Conservation (phyloP, 768 basidiomycete species). For the Trametes meyenii region DNA sequence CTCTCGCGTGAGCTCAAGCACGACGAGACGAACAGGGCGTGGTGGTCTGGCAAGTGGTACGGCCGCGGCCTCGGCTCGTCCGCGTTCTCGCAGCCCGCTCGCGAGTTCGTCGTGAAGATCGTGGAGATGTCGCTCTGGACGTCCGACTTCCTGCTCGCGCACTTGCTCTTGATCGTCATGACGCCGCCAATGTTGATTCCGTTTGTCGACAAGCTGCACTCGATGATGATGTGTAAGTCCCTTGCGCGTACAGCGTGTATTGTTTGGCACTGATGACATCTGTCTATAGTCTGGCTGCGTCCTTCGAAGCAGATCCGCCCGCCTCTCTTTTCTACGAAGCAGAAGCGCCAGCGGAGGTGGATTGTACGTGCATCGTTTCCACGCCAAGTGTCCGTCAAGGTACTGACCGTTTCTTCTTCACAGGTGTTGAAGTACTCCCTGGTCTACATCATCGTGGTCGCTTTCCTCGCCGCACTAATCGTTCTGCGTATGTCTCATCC, state of each 20-base stretch:
- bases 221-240: slow-evolving; percentile 86
- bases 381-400: slow-evolving; percentile 2
- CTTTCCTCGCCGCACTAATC: slow-evolving; percentile 79
- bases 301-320: slow-evolving; percentile 93
- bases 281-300: slow-evolving; percentile 81
- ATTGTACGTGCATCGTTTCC: slow-evolving; percentile 54
- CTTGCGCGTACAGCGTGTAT: slow-evolving; percentile 13
- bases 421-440: slow-evolving; percentile 85
- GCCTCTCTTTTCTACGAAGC: slow-evolving; percentile 92
- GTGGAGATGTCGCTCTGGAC: slow-evolving; percentile 98
- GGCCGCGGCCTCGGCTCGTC: slow-evolving; percentile 90
- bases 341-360: slow-evolving; percentile 90
- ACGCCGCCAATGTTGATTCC: slow-evolving; percentile 86
- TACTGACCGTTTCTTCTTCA: slow-evolving; percentile 2
- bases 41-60: slow-evolving; percentile 99
- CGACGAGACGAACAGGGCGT: slow-evolving; percentile 96
- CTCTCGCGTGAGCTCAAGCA: slow-evolving; percentile 97
- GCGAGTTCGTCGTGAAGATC: slow-evolving; percentile 98
- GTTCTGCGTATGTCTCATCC: slow-evolving; percentile 66
- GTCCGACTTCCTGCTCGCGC: slow-evolving; percentile 89
- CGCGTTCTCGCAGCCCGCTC: slow-evolving; percentile 92
- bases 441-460: slow-evolving; percentile 77
- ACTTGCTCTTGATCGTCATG: slow-evolving; percentile 84
- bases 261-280: slow-evolving; percentile 1
- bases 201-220: slow-evolving; percentile 85